phyloP scores from a whole-genome alignment of 139 green algal genomes.

The Astrephomene gubernaculifera region DNA sequence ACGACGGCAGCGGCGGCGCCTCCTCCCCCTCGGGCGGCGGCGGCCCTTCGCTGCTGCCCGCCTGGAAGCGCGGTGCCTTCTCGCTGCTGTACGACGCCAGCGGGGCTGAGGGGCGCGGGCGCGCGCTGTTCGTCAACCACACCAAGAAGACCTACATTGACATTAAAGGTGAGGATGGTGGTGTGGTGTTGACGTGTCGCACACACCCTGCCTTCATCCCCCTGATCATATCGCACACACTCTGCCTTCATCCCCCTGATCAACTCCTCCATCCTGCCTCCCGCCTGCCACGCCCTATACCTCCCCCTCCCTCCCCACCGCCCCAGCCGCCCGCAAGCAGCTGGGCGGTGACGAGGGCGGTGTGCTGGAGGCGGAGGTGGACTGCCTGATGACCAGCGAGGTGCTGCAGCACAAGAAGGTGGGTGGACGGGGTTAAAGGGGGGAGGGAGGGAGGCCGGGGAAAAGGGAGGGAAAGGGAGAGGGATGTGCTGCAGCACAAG shows the following conservation, averaged over 20 bases:
- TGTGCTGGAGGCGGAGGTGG: conserved; percentile 9
- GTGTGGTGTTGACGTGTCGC: no score
- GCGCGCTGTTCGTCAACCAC: conserved; percentile 72
- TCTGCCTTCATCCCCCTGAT: no score
- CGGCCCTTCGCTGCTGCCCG: no score
- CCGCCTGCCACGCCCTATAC: neutral
- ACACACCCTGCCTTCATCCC: no score
- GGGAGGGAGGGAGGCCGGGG: neutral
- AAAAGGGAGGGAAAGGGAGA: neutral
- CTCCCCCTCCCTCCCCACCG: neutral
- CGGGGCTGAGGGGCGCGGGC: neutral
- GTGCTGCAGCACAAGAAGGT: conserved; percentile 44
- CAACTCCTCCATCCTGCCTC: neutral
- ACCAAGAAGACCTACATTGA: conserved; percentile 68
- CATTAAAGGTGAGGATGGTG: conserved; percentile 64
- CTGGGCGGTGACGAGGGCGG: neutral
- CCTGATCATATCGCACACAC: no score
- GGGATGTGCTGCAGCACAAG: neutral
- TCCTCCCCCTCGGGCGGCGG: no score
- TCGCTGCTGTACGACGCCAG: conserved; percentile 78
- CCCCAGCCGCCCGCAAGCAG: conserved; percentile 45
- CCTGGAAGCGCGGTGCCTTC: conserved; percentile 86
- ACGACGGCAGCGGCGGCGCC: neutral
- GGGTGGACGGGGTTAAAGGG: neutral
- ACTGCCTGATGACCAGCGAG: conserved; percentile 13